Base-by-base conservation (phyloP, 177 flowering plant species). In the Tripterygium wilfordii region DNA sequence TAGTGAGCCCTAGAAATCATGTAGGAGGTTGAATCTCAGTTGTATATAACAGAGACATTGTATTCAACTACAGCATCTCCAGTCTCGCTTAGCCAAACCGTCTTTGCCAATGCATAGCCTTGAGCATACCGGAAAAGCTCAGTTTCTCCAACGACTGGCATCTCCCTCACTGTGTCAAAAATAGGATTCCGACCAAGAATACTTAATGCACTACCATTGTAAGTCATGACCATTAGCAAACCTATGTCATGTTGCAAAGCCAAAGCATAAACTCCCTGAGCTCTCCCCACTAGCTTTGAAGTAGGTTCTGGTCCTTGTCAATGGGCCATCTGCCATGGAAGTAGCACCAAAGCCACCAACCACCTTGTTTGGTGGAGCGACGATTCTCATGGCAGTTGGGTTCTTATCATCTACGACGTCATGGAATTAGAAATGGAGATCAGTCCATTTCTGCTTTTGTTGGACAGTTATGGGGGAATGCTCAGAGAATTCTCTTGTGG, bases 111-210 rank as follows among this genome's bases (percentile, higher is more conserved):
- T 3, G 64, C 70, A 61, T 50, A 62, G 29, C 77, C 73, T 2
- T 63, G 52, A 48, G 71, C 64, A 7, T 64, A 45, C 27, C 70
- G 19, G 49, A 72, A 64, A 13, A 51, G 19, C 16, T 73, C 75
- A 26, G 45, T 59, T 2, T 73, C 80, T 28, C 77, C 77, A 16
- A 69, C 64, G 4, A 72, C 24, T 7, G 77, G 76, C 71, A 71
- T 65, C 32, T 71, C 80, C 31, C 80, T 51, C 6, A 54, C 60
- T 0, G 13, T 26, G 2, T 51, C 39, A 7, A 46, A 13, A 4
- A 67, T 37, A 7, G 33, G 51, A 40, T 76, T 67, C 36, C 68
- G 38, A 15, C 73, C 77, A 21, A 75, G 37, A n/a, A 75, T 10
- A 13, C 70, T 69, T 5, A 72, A 3, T 0, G 22, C 1, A 15